Percentiles rank a stretch among this genome's conserved stretches.
phyloP scores from a whole-genome alignment of 768 basidiomycete species.

The Cyclocybe aegerita region DNA sequence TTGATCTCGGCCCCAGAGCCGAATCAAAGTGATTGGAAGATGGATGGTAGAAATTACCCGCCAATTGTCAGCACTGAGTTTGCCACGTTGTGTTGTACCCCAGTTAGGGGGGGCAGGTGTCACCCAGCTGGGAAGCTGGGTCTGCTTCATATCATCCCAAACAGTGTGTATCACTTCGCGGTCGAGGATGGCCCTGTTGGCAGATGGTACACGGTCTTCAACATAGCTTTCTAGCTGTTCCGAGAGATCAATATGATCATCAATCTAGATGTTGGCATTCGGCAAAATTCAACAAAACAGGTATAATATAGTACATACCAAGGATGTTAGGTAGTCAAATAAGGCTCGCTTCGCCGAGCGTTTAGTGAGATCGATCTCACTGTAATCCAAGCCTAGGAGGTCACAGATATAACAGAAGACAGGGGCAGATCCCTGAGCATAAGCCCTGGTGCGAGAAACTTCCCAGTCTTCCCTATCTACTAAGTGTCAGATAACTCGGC shows the following conservation, averaged over 20 bases:
- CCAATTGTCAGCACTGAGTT: slow-evolving; percentile 31
- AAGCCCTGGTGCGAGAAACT: slow-evolving; percentile 5
- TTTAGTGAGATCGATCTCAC: slow-evolving; percentile 2
- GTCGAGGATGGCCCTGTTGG: slow-evolving; percentile 22
- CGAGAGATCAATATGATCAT: too few species aligned
- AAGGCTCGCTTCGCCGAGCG: slow-evolving; percentile 8
- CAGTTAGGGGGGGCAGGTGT: slow-evolving; percentile 26
- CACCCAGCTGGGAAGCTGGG: slow-evolving; percentile 30
- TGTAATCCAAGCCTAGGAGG: slow-evolving; percentile 3
- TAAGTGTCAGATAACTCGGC: slow-evolving; percentile 4
- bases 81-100: slow-evolving; percentile 27
- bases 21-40: slow-evolving; percentile 26
- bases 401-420: slow-evolving; percentile 12
- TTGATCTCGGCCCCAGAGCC: slow-evolving; percentile 16
- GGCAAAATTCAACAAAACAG: neutral
- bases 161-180: slow-evolving; percentile 25
- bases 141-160: slow-evolving; percentile 28
- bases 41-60: slow-evolving; percentile 25
- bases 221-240: slow-evolving; percentile 2
- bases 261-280: too few species aligned
- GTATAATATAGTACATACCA: neutral
- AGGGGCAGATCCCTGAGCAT: slow-evolving; percentile 5
- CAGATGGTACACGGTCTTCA: neutral
- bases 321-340: slow-evolving; percentile 6
- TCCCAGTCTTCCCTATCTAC: neutral